These are phyloP conservation scores for Candida ovalis DNA, from an alignment of 805 yeast genomes.

Conservation along the genomic window DNA sequence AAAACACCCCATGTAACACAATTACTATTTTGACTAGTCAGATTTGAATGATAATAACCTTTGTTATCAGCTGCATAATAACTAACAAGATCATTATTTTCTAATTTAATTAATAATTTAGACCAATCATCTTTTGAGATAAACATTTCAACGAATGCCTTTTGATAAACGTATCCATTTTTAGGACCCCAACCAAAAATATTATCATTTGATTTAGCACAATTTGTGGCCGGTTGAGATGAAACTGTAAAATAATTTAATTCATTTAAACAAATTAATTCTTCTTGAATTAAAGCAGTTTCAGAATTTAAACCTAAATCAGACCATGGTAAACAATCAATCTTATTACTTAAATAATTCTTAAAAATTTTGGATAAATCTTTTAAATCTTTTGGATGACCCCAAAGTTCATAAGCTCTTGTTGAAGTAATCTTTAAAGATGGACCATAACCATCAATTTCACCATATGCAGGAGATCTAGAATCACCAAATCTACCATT, in stretches of 20 bases:
- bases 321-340: slow-evolving; percentile 87
- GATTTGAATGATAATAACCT: slow-evolving; percentile 58
- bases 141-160: slow-evolving; percentile 89
- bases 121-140: slow-evolving; percentile 73
- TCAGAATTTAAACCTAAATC: slow-evolving; percentile 84
- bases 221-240: slow-evolving; percentile 93
- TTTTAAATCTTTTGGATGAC: slow-evolving; percentile 54
- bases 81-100: slow-evolving; percentile 49
- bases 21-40: slow-evolving; percentile 52
- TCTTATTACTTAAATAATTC: slow-evolving; percentile 68
- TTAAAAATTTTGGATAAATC: slow-evolving; percentile 69
- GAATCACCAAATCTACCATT: slow-evolving; percentile 96
- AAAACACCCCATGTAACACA: slow-evolving; percentile 99
- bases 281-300: slow-evolving; percentile 89
- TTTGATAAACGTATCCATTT: slow-evolving; percentile 85
- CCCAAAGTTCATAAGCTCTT: slow-evolving; percentile 76
- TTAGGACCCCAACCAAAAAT: slow-evolving; percentile 98
- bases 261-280: slow-evolving; percentile 72
- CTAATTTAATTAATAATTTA: slow-evolving; percentile 49
- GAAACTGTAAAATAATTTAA: slow-evolving; percentile 81
- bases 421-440: slow-evolving; percentile 69
- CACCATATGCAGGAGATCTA: slow-evolving; percentile 95
- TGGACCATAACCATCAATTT: slow-evolving; percentile 96
- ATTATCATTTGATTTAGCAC: slow-evolving; percentile 71
- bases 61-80: slow-evolving; percentile 70